Evolutionary conservation across 306 rosid species (phyloP), one percentile per base, ranked within the genome.

Genomic region (Psophocarpus tetragonolobus): DNA sequence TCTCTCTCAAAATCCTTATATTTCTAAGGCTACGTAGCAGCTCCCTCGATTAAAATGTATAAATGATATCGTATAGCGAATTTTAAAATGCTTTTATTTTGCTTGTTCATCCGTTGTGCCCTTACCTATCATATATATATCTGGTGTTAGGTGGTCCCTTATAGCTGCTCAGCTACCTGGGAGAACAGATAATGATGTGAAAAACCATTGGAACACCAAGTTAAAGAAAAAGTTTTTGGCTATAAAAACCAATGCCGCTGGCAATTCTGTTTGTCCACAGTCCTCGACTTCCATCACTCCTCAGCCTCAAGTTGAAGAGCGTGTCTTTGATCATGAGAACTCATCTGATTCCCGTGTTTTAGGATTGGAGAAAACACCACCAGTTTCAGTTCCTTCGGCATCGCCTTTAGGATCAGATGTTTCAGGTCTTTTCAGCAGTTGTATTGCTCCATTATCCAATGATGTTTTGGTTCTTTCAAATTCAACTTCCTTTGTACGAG

Each of bases 111-210:
- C 18, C 48, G 21, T 75, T 26, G 0, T 41, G 29, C 48, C 23
- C 24, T 29, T 63, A 32, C 3, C 4, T 27, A 5, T 27, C 21
- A 61, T 23, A 54, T 54, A 10, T 6, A 11, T 63, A 30, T 38
- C 44, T 26, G 4, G 14, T 23, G 35, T n/a, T 39, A 75, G 85
- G 73, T 75, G 85, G 85, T 75, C 85, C 17, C 48, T 75, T 38
- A 81, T 81, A 68, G 81, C 85, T 13, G 77, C 85, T 26, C 85
- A 81, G 15, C 18, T 81, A 36, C 81, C 77, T 24, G 85, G 85
- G 35, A 75, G 85, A 68, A 81, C 85, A 1, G 85, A 81, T 66
- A 81, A 81, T 26, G 85, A 75, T 56, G 77, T 81, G 65, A 81
- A 81, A 48, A 75, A 81, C 73, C 73, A 81, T 41, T 81, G 81